Percentiles rank a stretch among this genome's conserved stretches.
Conservation (phyloP, 1,284 basidiomycete genomes). For the Fomitopsis betulina region DNA sequence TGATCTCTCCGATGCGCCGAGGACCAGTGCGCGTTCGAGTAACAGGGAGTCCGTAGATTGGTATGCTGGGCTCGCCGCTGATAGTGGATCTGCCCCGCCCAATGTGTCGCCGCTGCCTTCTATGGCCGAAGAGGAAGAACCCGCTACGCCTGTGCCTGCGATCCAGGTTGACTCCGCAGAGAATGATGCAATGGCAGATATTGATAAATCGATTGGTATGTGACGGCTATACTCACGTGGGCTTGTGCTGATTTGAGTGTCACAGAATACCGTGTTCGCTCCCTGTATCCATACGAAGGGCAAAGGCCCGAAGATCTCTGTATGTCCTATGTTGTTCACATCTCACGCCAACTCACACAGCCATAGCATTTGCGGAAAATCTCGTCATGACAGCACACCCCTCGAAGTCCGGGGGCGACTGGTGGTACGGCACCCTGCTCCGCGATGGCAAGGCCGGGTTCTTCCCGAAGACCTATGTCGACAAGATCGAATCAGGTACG, state of each 20-base stretch:
- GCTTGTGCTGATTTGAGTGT: neutral
- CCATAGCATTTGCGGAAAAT: conserved; percentile 79
- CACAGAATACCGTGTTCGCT: conserved; percentile 68
- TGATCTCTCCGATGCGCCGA: conserved; percentile 22
- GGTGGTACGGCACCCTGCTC: conserved; percentile 89
- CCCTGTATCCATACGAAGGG: conserved; percentile 80
- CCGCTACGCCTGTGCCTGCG: conserved; percentile 34
- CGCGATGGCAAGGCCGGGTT: conserved; percentile 73
- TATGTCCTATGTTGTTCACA: conserved; percentile 32
- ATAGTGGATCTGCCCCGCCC: conserved; percentile 37
- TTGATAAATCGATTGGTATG: conserved; percentile 67
- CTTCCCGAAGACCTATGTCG: conserved; percentile 90
- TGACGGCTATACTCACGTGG: neutral
- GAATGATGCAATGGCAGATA: conserved; percentile 65
- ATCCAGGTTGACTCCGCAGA: conserved; percentile 57
- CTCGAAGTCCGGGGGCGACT: conserved; percentile 80
- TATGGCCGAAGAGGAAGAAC: conserved; percentile 53
- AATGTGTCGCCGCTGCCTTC: conserved; percentile 42
- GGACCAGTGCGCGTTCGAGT: conserved; percentile 26
- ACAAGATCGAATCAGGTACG: conserved; percentile 66
- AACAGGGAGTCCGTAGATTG: conserved; percentile 89
- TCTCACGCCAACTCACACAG: conserved; percentile 6
- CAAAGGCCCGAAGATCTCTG: conserved; percentile 86
- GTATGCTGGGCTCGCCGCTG: conserved; percentile 86
- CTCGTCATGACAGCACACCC: conserved; percentile 78